phyloP scores from a whole-genome alignment of 768 basidiomycete species.

The Amanita rimosa region DNA sequence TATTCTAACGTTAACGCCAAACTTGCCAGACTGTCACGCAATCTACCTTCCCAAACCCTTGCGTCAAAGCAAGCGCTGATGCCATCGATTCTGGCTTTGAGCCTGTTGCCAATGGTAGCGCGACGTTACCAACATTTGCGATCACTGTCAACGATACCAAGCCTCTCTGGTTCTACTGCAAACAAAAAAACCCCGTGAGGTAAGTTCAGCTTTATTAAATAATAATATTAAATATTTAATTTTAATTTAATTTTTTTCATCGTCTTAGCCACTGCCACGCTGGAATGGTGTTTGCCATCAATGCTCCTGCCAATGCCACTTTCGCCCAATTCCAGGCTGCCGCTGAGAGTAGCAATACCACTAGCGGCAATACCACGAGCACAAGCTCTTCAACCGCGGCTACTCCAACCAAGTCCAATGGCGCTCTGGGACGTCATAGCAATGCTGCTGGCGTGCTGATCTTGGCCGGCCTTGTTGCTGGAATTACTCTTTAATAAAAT shows the following conservation, averaged over 20 bases:
- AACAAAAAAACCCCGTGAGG: slow-evolving; percentile 25
- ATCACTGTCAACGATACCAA: slow-evolving; percentile 27
- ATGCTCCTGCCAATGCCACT: slow-evolving; percentile 34
- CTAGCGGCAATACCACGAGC: slow-evolving; percentile 13
- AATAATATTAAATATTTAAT: no score
- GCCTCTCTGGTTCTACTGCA: slow-evolving; percentile 56
- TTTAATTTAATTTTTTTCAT: slow-evolving; percentile 1
- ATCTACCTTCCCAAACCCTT: slow-evolving; percentile 47
- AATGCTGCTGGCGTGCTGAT: slow-evolving; percentile 1
- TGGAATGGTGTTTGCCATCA: slow-evolving; percentile 57
- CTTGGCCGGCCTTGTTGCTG: slow-evolving; percentile 19
- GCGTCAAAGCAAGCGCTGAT: slow-evolving; percentile 24
- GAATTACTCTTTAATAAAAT: slow-evolving; percentile 18
- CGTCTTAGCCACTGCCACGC: slow-evolving; percentile 30
- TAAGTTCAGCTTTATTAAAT: background rate
- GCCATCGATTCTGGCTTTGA: slow-evolving; percentile 46
- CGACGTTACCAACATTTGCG: slow-evolving; percentile 28
- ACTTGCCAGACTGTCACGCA: slow-evolving; percentile 40
- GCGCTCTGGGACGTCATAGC: slow-evolving; percentile 13
- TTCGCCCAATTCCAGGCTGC: slow-evolving; percentile 35
- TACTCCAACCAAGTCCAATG: slow-evolving; percentile 7
- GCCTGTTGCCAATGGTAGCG: slow-evolving; percentile 20
- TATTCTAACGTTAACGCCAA: background rate
- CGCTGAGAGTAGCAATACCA: background rate
- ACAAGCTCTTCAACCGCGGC: slow-evolving; percentile 6